Percentiles rank a stretch among this genome's conserved stretches.
These are phyloP conservation scores for Emmonsiellopsis sp. DNA, from an alignment of 2,329 filamentous ascomycete species.

Conservation along the genomic window DNA sequence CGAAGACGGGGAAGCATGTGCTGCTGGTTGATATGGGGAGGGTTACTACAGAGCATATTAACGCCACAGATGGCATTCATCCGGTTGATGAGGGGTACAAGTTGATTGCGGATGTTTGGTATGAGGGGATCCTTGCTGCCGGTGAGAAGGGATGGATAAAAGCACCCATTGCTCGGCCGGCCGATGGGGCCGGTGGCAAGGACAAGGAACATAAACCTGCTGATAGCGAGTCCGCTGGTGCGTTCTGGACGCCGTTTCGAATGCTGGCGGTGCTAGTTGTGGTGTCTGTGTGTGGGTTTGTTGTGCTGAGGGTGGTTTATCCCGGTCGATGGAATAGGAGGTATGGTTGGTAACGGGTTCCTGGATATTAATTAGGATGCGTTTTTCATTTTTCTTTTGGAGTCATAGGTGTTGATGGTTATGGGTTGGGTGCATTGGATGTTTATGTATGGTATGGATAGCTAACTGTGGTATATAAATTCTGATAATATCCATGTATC, in stretches of 20 bases:
- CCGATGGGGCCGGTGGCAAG: neutral
- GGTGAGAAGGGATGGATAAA: slow-evolving; percentile 1
- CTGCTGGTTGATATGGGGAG: slow-evolving; percentile 1
- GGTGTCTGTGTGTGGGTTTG: neutral
- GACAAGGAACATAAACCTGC: neutral
- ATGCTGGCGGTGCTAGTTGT: neutral
- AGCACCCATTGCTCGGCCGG: neutral
- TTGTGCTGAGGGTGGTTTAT: neutral
- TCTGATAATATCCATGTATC: too few species aligned
- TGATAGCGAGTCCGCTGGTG: neutral
- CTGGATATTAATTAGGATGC: neutral
- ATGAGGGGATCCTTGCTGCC: neutral
- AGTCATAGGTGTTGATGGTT: neutral
- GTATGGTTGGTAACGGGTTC: neutral
- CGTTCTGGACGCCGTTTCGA: neutral
- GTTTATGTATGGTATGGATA: too few species aligned
- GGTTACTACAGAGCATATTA: neutral
- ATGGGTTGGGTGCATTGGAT: neutral
- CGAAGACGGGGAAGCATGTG: neutral
- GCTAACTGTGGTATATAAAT: too few species aligned
- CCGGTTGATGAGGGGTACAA: slow-evolving; percentile 1
- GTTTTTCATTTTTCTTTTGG: neutral
- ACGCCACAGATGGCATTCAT: slow-evolving; percentile 4
- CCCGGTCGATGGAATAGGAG: neutral
- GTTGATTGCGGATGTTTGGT: slow-evolving; percentile 2